Evolutionary conservation across 2,329 filamentous ascomycete genomes (phyloP).

Genomic region (Nemania sp.): DNA sequence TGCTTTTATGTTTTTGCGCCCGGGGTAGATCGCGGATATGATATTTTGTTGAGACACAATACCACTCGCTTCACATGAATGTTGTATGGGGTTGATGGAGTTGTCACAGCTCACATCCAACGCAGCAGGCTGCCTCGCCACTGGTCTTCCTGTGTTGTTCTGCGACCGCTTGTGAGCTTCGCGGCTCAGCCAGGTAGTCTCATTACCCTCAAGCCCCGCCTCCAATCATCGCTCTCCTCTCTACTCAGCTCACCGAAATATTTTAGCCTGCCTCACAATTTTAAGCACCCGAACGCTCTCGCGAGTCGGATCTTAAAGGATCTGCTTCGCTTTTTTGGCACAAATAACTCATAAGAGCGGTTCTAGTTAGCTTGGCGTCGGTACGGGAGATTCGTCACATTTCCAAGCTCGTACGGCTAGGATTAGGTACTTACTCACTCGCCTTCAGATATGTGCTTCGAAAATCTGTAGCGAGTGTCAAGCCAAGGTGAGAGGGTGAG

Average conservation of each 20-base stretch:
- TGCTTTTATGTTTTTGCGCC: not conserved
- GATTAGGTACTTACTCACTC: slow-evolving; percentile 1
- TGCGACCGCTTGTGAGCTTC: not conserved
- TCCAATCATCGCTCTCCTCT: slow-evolving; percentile 24
- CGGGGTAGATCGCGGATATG: not conserved
- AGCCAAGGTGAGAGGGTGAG: not conserved
- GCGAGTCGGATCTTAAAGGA: slow-evolving; percentile 14
- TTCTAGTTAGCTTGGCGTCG: slow-evolving; percentile 24
- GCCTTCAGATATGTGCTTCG: not conserved
- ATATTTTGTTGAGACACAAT: not conserved
- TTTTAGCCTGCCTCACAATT: slow-evolving; percentile 11
- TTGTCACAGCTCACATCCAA: slow-evolving; percentile 1
- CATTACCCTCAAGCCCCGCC: slow-evolving; percentile 13
- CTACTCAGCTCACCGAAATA: slow-evolving; percentile 34
- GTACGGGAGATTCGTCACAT: not conserved
- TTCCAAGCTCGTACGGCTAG: not conserved
- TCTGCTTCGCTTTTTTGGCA: slow-evolving; percentile 27
- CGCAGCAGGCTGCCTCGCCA: not conserved
- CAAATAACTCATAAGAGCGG: not conserved
- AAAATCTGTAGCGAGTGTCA: not conserved
- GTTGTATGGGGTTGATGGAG: slow-evolving; percentile 4
- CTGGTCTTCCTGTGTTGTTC: not conserved
- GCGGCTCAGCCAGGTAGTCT: slow-evolving; percentile 25
- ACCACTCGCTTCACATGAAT: not conserved
- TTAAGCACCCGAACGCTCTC: slow-evolving; percentile 6